Evolutionary conservation across 176 grass and related monocot species (phyloP).

Genomic region (Phoenix roebelenii): DNA sequence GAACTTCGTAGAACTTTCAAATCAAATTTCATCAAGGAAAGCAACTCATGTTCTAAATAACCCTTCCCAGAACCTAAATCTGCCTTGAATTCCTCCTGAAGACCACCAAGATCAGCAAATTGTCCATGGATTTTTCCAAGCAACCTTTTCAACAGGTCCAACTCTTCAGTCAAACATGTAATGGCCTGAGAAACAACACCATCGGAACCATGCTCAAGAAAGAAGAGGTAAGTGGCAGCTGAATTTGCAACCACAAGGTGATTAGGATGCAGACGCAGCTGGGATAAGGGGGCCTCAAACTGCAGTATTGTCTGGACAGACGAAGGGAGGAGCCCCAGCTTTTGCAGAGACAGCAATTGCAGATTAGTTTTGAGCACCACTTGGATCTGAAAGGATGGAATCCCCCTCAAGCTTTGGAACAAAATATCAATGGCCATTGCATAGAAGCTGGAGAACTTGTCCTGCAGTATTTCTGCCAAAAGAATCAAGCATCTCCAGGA

Average conservation of each 20-base stretch:
- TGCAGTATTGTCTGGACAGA: slow-evolving; percentile 53
- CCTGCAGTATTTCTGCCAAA: slow-evolving; percentile 64
- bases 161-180: slow-evolving; percentile 55
- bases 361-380: slow-evolving; percentile 66
- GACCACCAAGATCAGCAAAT: slow-evolving; percentile 32
- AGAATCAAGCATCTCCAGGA: slow-evolving; percentile 77
- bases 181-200: slow-evolving; percentile 62
- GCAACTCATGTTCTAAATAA: slow-evolving; percentile 67
- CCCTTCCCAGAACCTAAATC: slow-evolving; percentile 5
- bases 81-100: slow-evolving; percentile 21
- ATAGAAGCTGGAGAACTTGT: slow-evolving; percentile 81
- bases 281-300: slow-evolving; percentile 58
- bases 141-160: slow-evolving; percentile 58
- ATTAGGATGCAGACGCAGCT: slow-evolving; percentile 79
- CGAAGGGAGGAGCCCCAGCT: slow-evolving; percentile 44
- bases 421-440: slow-evolving; percentile 57
- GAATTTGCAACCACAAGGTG: slow-evolving; percentile 45
- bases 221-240: slow-evolving; percentile 74
- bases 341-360: slow-evolving; percentile 76
- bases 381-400: slow-evolving; percentile 48
- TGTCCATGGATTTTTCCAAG: slow-evolving; percentile 39
- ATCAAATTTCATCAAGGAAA: slow-evolving; percentile 89
- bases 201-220: slow-evolving; percentile 61
- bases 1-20: slow-evolving; percentile 62
- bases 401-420: slow-evolving; percentile 41